Evolutionary conservation across 306 rosid genomes (phyloP), one percentile per base, ranked within the genome.

Genomic region (Senna siamea): DNA sequence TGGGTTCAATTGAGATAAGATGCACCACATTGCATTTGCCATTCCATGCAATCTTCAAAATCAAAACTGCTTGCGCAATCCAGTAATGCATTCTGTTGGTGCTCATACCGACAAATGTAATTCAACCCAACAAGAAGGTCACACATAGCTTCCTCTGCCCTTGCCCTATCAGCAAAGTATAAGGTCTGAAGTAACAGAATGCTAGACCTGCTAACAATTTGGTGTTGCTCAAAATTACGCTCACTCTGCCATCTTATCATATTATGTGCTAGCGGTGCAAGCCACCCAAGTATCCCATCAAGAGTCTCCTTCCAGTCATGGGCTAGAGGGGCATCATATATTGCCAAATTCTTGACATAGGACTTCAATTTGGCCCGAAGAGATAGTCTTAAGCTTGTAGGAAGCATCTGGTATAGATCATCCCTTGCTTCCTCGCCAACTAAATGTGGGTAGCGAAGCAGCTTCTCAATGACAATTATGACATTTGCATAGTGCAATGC

Each of bases 241-340:
- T 92, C 99, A 3, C 95, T 88, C 78, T 92, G 99, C 99, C 99
- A 94, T 81, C 94, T 81, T 80, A 94, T 92, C 99, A 90, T 94
- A 57, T 84, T 92, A 74, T 88, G 96, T 5, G 99, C 99, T 60
- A 92, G 80, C 0, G 97, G 97, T 12, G 90, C 86, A 15, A 94
- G 92, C 96, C 99, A 92, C 69, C 72, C 61, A 41, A 94, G 87
- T 46, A 90, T 84, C 67, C 88, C 88, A 14, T 94, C 95, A 61
- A 94, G 92, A 72, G 81, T 94, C 55, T 79, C 93, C 86, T 92
- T 92, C 99, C 99, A 94, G 60, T 85, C 91, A 47, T 91, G 99
- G 11, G 99, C 99, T 12, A 94, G 93, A 69, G 99, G 99, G 6
- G 99, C 99, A 74, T 94, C 99, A 62, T 89, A 94, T 81, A 94